These are phyloP conservation scores for Coemansia sp. DNA, from an alignment of 192 early-diverging fungal species.

Conservation along the genomic window DNA sequence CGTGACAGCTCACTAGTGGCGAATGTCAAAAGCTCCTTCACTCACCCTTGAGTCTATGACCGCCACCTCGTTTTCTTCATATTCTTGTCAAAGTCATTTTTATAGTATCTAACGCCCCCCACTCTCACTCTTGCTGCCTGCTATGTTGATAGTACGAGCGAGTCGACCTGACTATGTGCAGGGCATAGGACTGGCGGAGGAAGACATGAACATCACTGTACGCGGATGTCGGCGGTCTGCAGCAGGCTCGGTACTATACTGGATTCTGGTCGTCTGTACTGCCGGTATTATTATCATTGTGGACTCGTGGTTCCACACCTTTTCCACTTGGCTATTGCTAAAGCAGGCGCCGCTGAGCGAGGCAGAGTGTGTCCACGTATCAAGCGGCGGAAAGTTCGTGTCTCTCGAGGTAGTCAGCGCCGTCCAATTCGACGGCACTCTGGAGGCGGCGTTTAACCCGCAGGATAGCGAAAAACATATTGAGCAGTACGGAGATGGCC, in stretches of 20 bases:
- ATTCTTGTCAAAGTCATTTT: background rate
- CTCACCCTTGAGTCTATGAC: background rate
- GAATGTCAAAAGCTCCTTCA: background rate
- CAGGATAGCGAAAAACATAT: background rate
- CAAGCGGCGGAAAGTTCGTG: constrained; percentile 21
- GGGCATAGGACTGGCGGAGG: constrained; percentile 16
- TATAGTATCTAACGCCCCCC: background rate
- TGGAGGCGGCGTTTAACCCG: constrained; percentile 10
- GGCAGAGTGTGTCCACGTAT: constrained; percentile 22
- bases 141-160: constrained; percentile 5
- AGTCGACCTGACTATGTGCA: constrained; percentile 8
- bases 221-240: constrained; percentile 14
- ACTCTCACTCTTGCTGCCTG: background rate
- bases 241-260: constrained; percentile 20
- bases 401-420: constrained; percentile 18
- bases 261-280: constrained; percentile 22
- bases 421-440: background rate
- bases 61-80: background rate
- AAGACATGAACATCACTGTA: constrained; percentile 13
- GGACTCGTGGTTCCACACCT: constrained; percentile 25
- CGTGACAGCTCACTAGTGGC: background rate
- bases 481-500: background rate
- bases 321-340: constrained; percentile 20
- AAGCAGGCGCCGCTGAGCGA: background rate
- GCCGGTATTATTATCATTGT: constrained; percentile 28